phyloP scores from a whole-genome alignment of 306 rosid genomes.

The Abrus pulchellus region DNA sequence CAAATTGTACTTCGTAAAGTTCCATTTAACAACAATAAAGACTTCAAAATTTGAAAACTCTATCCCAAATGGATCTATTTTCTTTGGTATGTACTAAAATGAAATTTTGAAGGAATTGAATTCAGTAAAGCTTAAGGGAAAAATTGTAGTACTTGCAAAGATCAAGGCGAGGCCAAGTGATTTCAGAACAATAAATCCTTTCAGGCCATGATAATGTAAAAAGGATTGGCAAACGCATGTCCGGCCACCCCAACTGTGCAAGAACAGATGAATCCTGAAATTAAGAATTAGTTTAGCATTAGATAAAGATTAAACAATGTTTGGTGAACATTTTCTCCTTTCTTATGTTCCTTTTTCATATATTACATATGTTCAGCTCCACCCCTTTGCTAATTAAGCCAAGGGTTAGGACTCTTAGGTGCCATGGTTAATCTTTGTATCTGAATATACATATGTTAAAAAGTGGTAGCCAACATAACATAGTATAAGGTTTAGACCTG shows the following conservation, averaged over 20 bases:
- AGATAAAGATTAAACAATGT: slow-evolving; percentile 17
- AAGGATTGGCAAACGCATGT: slow-evolving; percentile 99
- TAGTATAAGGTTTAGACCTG: slow-evolving; percentile 67
- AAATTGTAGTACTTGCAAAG: slow-evolving; percentile 83
- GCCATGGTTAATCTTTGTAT: neutral
- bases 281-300: slow-evolving; percentile 17
- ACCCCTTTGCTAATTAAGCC: slow-evolving; percentile 25
- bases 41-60: neutral
- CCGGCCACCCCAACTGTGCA: slow-evolving; percentile 99
- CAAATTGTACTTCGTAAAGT: neutral
- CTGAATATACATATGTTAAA: slow-evolving; percentile 10
- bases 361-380: slow-evolving; percentile 13
- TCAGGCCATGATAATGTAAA: slow-evolving; percentile 99
- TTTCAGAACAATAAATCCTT: slow-evolving; percentile 89
- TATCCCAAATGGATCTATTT: slow-evolving; percentile 25
- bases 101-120: slow-evolving; percentile 28
- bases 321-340: slow-evolving; percentile 5
- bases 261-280: slow-evolving; percentile 94
- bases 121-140: slow-evolving; percentile 41
- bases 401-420: slow-evolving; percentile 11
- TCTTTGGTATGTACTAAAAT: neutral
- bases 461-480: slow-evolving; percentile 20
- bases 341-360: slow-evolving; percentile 7
- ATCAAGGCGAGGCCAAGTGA: slow-evolving; percentile 99
- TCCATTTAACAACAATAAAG: slow-evolving; percentile 34